phyloP scores from a whole-genome alignment of 129 eudicot species.

The Solidago caesia region DNA sequence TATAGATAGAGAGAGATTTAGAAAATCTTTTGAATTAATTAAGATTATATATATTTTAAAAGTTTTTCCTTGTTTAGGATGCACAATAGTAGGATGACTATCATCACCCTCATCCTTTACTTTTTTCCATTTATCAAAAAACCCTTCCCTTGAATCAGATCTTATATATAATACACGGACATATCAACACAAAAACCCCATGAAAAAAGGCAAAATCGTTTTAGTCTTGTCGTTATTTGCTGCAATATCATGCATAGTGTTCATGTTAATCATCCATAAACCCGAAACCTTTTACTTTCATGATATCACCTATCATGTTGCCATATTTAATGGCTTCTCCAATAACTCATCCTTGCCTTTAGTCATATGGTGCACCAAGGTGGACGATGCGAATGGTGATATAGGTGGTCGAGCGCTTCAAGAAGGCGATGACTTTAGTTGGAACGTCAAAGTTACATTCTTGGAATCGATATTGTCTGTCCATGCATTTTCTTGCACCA shows the following conservation, averaged over 20 bases:
- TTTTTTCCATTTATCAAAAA: not conserved
- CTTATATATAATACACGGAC: not conserved
- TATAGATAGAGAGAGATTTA: no score
- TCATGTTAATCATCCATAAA: slow-evolving; percentile 2
- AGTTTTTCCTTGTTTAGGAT: no score
- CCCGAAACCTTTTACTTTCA: not conserved
- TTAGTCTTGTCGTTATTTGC: slow-evolving; percentile 1
- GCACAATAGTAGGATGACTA: no score
- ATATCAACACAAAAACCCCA: not conserved
- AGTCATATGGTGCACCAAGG: slow-evolving; percentile 39
- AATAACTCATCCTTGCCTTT: slow-evolving; percentile 39
- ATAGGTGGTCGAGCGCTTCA: slow-evolving; percentile 46
- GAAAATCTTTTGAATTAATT: no score
- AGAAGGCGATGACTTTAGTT: slow-evolving; percentile 43
- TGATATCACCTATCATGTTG: slow-evolving; percentile 25
- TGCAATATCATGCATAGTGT: not conserved
- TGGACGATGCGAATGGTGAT: slow-evolving; percentile 10
- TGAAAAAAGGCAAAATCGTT: not conserved
- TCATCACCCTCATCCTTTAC: no score
- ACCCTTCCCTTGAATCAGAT: not conserved
- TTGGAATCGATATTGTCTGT: slow-evolving; percentile 13
- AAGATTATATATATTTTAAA: no score
- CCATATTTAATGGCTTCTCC: slow-evolving; percentile 34
- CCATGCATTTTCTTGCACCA: slow-evolving; percentile 24
- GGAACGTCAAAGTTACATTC: slow-evolving; percentile 23